Evolutionary conservation across 352 stramenopile species (phyloP).

Genomic region (Phytophthora pluvialis): DNA sequence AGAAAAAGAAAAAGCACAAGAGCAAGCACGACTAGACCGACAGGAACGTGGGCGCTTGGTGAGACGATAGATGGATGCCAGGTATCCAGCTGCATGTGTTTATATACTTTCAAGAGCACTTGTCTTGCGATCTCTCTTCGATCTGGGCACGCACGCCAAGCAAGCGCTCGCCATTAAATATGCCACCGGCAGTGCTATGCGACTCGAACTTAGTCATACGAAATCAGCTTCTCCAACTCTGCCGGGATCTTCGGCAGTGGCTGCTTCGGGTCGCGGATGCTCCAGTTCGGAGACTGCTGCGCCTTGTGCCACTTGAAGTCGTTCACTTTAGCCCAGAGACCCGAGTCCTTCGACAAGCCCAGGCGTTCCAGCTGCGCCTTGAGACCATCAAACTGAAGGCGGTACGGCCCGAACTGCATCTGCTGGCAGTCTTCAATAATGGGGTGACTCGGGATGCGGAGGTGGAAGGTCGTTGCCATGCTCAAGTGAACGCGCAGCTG

Average conservation of each 20-base stretch:
- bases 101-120: conserved; percentile 37
- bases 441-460: conserved; percentile 84
- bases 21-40: conserved; percentile 57
- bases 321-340: conserved; percentile 90
- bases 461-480: conserved; percentile 70
- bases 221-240: conserved; percentile 41
- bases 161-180: conserved; percentile 29
- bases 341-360: conserved; percentile 57
- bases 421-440: conserved; percentile 92
- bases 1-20: conserved; percentile 53
- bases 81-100: conserved; percentile 35
- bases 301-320: conserved; percentile 93
- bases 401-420: conserved; percentile 84
- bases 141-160: not conserved
- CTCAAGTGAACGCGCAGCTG: conserved; percentile 89
- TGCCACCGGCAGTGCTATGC: conserved; percentile 1
- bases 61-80: conserved; percentile 32
- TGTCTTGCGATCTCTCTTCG: conserved; percentile 17
- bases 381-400: conserved; percentile 66
- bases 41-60: conserved; percentile 6
- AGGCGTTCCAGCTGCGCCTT: conserved; percentile 65
- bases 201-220: conserved; percentile 34
- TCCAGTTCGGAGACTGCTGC: conserved; percentile 90
- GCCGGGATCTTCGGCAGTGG: conserved; percentile 45
- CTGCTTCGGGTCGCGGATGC: conserved; percentile 58